A percentile compares a stretch with the other conserved stretches of the same genome.
Conservation (phyloP, 208 protist species). For the Trypanosoma lewisi region DNA sequence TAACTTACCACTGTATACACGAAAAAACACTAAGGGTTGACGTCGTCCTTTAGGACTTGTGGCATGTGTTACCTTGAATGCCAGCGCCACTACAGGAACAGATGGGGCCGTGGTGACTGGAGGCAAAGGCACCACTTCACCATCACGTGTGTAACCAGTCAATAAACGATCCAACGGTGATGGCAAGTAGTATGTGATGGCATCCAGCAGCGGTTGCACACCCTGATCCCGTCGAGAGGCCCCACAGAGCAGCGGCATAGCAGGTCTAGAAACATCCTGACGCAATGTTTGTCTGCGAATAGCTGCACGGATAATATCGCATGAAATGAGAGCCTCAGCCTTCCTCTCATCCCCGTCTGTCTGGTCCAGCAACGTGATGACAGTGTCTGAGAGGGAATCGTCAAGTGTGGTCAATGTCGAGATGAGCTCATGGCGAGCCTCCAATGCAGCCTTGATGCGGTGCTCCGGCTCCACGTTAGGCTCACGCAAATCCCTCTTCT, state of each 20-base stretch:
- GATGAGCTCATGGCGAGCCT: conserved; percentile 48
- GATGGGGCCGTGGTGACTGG: conserved; percentile 29
- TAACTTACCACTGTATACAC: conserved; percentile 89
- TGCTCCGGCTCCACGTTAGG: conserved; percentile 38
- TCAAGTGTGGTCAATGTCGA: conserved; percentile 63
- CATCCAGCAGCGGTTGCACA: conserved; percentile 92
- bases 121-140: conserved; percentile 43
- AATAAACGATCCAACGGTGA: conserved; percentile 86
- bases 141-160: conserved; percentile 39
- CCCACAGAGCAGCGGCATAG: conserved; percentile 90
- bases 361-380: conserved; percentile 66
- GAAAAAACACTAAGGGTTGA: conserved; percentile 86
- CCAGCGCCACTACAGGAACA: conserved; percentile 78
- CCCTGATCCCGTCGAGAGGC: conserved; percentile 88
- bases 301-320: conserved; percentile 45
- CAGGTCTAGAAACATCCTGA: conserved; percentile 16
- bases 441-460: conserved; percentile 32
- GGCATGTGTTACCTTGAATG: conserved; percentile 91
- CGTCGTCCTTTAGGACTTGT: conserved; percentile 60
- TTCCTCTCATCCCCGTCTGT: conserved; percentile 70
- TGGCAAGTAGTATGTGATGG: conserved; percentile 88
- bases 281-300: conserved; percentile 61
- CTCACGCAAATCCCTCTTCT: conserved; percentile 8
- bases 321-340: conserved; percentile 58
- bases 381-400: conserved; percentile 59